Evolutionary conservation across 2,329 filamentous ascomycete species (phyloP).

Genomic region (Ceratocystiopsis minuta): DNA sequence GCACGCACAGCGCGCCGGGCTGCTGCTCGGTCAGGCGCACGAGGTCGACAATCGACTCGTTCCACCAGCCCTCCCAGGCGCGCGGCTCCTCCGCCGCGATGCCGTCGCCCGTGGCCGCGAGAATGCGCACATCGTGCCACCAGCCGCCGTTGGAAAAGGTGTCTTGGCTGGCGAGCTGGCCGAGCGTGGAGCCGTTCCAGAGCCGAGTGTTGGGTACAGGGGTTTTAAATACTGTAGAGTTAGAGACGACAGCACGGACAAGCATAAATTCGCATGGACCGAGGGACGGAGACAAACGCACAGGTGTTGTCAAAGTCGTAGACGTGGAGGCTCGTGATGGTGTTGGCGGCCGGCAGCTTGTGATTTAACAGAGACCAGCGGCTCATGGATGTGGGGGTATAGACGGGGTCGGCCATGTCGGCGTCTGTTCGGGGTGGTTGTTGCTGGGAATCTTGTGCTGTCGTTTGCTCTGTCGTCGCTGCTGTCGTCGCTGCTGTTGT

Average conservation of each 20-base stretch:
- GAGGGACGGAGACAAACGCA: conserved; percentile 23
- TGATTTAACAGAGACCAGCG: conserved; percentile 69
- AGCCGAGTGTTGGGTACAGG: conserved; percentile 76
- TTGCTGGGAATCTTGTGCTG: too few species aligned
- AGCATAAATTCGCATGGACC: too few species aligned
- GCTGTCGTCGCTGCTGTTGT: background rate
- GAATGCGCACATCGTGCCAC: conserved; percentile 88
- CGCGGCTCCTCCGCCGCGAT: conserved; percentile 62
- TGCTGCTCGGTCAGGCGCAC: conserved; percentile 68
- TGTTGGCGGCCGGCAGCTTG: conserved; percentile 38
- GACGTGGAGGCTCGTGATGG: conserved; percentile 68
- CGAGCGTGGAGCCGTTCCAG: conserved; percentile 67
- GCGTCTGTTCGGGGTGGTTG: too few species aligned
- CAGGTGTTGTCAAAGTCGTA: conserved; percentile 97
- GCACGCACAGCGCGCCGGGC: conserved; percentile 65
- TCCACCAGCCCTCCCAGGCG: conserved; percentile 92
- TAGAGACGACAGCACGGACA: too few species aligned
- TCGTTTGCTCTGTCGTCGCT: too few species aligned
- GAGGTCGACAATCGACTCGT: conserved; percentile 70
- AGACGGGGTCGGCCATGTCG: background rate
- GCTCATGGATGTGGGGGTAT: conserved; percentile 57
- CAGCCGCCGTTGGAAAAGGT: conserved; percentile 71
- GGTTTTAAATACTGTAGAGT: conserved; percentile 59
- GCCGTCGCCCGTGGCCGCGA: conserved; percentile 72
- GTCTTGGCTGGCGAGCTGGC: conserved; percentile 57